A percentile compares a stretch with the other conserved stretches of the same genome.
Conservation (phyloP, 345 rosid genomes). For the Lumnitzera littorea region DNA sequence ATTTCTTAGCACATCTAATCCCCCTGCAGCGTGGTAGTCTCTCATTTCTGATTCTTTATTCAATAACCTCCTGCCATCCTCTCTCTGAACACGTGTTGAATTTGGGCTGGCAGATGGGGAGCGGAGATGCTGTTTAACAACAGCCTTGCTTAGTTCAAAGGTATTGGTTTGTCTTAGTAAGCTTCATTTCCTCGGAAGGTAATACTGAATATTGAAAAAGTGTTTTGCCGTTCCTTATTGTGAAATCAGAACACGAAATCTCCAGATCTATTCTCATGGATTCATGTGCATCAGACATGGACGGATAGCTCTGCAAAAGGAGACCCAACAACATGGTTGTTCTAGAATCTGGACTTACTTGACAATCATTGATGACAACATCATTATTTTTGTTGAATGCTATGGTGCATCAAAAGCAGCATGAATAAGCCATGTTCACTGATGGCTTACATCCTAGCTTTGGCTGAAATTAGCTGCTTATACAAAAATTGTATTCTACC, state of each 20-base stretch:
- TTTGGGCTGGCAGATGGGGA: slow-evolving; percentile 21
- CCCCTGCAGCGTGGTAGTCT: background rate
- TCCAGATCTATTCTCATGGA: slow-evolving; percentile 25
- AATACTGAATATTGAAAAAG: too few relatives aligned
- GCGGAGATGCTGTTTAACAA: slow-evolving; percentile 31
- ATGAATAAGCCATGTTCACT: too few relatives aligned
- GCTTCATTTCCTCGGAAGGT: too few relatives aligned
- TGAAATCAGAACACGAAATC: slow-evolving; percentile 15
- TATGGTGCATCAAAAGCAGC: too few relatives aligned
- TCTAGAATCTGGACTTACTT: slow-evolving; percentile 9
- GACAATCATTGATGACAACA: too few relatives aligned
- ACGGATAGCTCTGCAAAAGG: slow-evolving; percentile 26
- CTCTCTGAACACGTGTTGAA: background rate
- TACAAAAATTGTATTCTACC: too few relatives aligned
- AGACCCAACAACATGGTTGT: slow-evolving; percentile 27
- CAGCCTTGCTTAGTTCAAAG: slow-evolving; percentile 36
- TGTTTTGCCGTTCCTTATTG: background rate
- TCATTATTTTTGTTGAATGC: too few relatives aligned
- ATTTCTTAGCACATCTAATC: too few relatives aligned
- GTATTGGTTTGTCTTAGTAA: slow-evolving; percentile 11
- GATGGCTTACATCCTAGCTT: too few relatives aligned
- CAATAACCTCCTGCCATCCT: background rate
- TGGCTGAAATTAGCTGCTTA: too few relatives aligned
- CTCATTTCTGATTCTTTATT: background rate
- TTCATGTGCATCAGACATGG: slow-evolving; percentile 69